Evolutionary conservation across 2,329 filamentous ascomycete genomes (phyloP), one percentile per base, ranked within the genome.

Genomic region (Penicillium sp.): DNA sequence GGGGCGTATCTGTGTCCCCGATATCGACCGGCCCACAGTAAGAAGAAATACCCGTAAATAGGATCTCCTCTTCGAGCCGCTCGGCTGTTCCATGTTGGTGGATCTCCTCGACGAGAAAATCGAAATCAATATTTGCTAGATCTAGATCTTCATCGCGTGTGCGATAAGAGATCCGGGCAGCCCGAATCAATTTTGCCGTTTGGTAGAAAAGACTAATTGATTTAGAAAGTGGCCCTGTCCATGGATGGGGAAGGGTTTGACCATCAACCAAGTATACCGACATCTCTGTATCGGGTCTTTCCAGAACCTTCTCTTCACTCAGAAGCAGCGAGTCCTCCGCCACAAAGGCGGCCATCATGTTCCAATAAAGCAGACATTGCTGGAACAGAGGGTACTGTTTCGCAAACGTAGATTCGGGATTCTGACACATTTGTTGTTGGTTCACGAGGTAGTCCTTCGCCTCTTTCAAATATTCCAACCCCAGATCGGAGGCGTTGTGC

Each of bases 21-120:
- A 62, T 62, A n/a, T 66, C 64, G 16, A 66, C 59, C 4, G 62
- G 64, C 0, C 64, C 64, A 23, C 61, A 66, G 47, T 65, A 66
- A 4, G 62, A 65, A 13, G 62, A 63, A 31, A 65, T 59, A 1
- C 62, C 62, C 0, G 58, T 57, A 47, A 65, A 66, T 1, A 66
- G 46, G 10, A 66, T 65, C 10, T 50, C 60, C 16, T 65, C 55
- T 55, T 66, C 64, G 0, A 66, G 58, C 8, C 52, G 37, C 25
- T 63, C 64, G 2, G 64, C 64, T n/a, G 56, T 57, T 47, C 62
- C 58, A 37, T 60, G 60, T 29, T 63, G 46, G 29, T 63, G 57
- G 25, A 66, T 53, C 25, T 64, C 62, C 33, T 66, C 59, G 4
- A 62, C 58, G 9, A 66, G 39, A 9, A 49, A 58, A 16, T 57